These are phyloP conservation scores for Cytospora mali DNA, from an alignment of 2,329 filamentous ascomycete genomes.

Conservation along the genomic window DNA sequence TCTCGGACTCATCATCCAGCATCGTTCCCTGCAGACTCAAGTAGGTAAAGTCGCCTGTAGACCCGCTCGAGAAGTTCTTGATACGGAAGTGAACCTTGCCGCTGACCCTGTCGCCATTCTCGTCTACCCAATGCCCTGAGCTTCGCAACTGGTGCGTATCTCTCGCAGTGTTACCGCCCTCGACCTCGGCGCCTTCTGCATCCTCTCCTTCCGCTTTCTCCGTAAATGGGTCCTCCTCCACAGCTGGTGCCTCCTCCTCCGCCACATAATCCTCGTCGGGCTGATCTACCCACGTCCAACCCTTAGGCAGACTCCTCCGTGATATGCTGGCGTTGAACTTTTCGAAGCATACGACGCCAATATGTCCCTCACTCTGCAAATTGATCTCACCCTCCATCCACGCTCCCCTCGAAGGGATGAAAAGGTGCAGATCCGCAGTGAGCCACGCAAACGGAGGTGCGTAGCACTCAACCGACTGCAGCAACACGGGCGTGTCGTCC, in stretches of 20 bases:
- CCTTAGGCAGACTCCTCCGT: slow-evolving; percentile 69
- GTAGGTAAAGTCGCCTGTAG: slow-evolving; percentile 75
- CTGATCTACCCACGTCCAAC: slow-evolving; percentile 79
- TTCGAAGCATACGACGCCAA: slow-evolving; percentile 87
- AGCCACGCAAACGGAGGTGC: slow-evolving; percentile 86
- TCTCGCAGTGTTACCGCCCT: slow-evolving; percentile 51
- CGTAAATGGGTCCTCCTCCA: slow-evolving; percentile 33
- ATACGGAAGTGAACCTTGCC: slow-evolving; percentile 77
- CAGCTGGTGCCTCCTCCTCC: slow-evolving; percentile 29
- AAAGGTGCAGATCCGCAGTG: slow-evolving; percentile 83
- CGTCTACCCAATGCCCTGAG: slow-evolving; percentile 77
- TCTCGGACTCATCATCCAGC: slow-evolving; percentile 69
- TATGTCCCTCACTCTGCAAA: slow-evolving; percentile 83
- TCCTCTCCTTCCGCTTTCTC: slow-evolving; percentile 36
- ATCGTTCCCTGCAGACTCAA: slow-evolving; percentile 89
- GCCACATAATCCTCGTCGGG: slow-evolving; percentile 42
- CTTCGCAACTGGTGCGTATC: slow-evolving; percentile 56
- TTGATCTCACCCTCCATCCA: slow-evolving; percentile 81
- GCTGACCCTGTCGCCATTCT: slow-evolving; percentile 67
- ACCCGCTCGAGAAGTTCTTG: slow-evolving; percentile 79
- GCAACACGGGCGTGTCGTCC: slow-evolving; percentile 48
- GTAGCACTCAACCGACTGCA: slow-evolving; percentile 73
- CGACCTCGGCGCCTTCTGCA: slow-evolving; percentile 35
- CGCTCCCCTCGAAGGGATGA: slow-evolving; percentile 72
- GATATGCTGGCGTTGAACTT: slow-evolving; percentile 91